phyloP scores from a whole-genome alignment of 495 filamentous ascomycete species.

The Aspergillus affinis region DNA sequence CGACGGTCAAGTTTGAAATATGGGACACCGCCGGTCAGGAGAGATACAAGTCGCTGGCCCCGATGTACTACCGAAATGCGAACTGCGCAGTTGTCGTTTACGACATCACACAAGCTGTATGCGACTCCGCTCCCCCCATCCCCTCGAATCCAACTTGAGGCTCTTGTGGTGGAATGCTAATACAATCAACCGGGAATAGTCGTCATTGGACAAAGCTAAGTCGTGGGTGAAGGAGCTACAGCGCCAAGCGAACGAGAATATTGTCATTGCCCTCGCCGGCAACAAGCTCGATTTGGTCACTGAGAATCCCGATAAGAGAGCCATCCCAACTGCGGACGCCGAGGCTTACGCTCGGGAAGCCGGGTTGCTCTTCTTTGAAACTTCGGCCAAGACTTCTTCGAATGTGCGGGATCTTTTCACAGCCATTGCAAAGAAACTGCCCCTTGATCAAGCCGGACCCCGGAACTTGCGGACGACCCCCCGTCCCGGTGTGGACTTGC shows the following conservation, averaged over 20 bases:
- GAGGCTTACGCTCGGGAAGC: constrained; percentile 94
- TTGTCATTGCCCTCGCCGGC: constrained; percentile 95
- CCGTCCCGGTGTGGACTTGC: constrained; percentile 76
- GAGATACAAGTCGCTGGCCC: constrained; percentile 95
- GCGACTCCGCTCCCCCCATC: constrained; percentile 24
- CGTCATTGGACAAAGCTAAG: constrained; percentile 97
- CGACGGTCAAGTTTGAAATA: constrained; percentile 99
- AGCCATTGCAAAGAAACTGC: constrained; percentile 96
- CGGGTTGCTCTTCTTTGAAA: constrained; percentile 94
- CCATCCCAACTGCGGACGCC: constrained; percentile 82
- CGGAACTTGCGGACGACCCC: constrained; percentile 74
- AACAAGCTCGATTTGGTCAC: constrained; percentile 96
- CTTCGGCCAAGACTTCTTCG: constrained; percentile 92
- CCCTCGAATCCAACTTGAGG: neutral
- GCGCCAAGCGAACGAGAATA: constrained; percentile 98
- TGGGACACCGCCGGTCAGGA: constrained; percentile 99
- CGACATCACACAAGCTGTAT: constrained; percentile 97
- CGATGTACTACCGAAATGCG: constrained; percentile 99
- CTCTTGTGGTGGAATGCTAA: constrained; percentile 8
- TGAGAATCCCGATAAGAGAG: constrained; percentile 89
- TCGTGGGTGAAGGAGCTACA: constrained; percentile 99
- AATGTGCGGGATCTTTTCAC: constrained; percentile 96
- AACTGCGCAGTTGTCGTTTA: constrained; percentile 99
- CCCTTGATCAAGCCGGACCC: constrained; percentile 89
- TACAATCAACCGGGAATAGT: constrained; percentile 48